Conservation (phyloP, 2,329 filamentous ascomycete genomes). For the Aspergillus sp. region DNA sequence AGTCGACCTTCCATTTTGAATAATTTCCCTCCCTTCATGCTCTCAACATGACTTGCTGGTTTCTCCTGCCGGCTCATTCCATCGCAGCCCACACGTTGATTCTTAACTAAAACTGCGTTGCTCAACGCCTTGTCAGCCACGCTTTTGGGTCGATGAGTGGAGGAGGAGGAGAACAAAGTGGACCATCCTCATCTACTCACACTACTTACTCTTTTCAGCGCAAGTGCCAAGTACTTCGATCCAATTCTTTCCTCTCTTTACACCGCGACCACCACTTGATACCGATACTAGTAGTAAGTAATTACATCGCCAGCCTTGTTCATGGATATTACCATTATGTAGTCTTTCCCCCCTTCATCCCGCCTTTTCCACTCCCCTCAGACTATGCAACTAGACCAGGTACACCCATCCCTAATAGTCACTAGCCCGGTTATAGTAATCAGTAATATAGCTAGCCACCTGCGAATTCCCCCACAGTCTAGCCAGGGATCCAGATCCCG, state of each 20-base stretch:
- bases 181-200: neutral
- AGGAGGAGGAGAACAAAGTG: no score
- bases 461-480: conserved; percentile 2
- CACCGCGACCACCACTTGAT: no score
- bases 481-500: conserved; percentile 6
- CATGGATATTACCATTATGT: no score
- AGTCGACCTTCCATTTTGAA: no score
- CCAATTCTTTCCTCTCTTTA: no score
- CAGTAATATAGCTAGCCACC: neutral
- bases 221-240: no score
- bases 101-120: neutral
- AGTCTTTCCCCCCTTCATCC: no score
- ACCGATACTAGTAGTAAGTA: no score
- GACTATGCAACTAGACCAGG: neutral
- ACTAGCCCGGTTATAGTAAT: neutral
- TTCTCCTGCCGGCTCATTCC: neutral
- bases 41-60: neutral
- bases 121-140: neutral
- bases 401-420: neutral
- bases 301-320: no score
- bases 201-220: neutral
- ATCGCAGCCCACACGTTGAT: neutral
- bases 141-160: no score
- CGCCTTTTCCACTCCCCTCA: neutral
- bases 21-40: no score